A percentile compares a stretch with the other conserved stretches of the same genome.
Evolutionary conservation across 176 grass and related monocot genomes (phyloP).

Genomic region (Carex parvula): DNA sequence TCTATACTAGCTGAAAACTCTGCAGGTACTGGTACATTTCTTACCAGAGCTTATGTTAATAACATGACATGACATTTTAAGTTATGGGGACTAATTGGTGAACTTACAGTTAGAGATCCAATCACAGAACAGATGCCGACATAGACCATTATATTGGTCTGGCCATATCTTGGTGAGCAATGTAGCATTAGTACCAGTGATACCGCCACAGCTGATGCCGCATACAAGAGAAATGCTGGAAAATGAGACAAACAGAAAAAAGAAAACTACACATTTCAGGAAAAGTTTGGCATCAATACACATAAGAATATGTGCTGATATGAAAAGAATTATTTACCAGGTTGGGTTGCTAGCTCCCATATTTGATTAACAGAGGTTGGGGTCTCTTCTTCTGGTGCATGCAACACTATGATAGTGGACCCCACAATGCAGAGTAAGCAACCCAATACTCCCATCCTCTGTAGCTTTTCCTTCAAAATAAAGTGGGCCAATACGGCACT

Average conservation of each 20-base stretch:
- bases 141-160: slow-evolving; percentile 91
- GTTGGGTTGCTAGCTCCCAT: slow-evolving; percentile 75
- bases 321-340: slow-evolving; percentile 36
- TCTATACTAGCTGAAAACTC: neutral
- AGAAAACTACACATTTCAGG: slow-evolving; percentile 13
- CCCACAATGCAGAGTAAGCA: slow-evolving; percentile 88
- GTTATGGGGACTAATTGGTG: neutral
- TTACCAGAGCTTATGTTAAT: neutral
- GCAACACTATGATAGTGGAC: slow-evolving; percentile 88
- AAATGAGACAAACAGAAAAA: slow-evolving; percentile 5
- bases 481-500: slow-evolving; percentile 97
- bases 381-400: slow-evolving; percentile 76
- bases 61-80: neutral
- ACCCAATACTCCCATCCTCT: slow-evolving; percentile 77
- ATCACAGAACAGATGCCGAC: slow-evolving; percentile 84
- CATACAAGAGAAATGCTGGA: slow-evolving; percentile 79
- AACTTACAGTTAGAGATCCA: slow-evolving; percentile 84
- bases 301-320: neutral
- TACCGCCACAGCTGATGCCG: slow-evolving; percentile 50
- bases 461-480: slow-evolving; percentile 84
- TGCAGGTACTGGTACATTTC: neutral
- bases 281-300: neutral
- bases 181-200: slow-evolving; percentile 78
- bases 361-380: slow-evolving; percentile 83
- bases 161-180: slow-evolving; percentile 73